Evolutionary conservation across 495 filamentous ascomycete genomes (phyloP).

Genomic region (Schizothecium vesticola): DNA sequence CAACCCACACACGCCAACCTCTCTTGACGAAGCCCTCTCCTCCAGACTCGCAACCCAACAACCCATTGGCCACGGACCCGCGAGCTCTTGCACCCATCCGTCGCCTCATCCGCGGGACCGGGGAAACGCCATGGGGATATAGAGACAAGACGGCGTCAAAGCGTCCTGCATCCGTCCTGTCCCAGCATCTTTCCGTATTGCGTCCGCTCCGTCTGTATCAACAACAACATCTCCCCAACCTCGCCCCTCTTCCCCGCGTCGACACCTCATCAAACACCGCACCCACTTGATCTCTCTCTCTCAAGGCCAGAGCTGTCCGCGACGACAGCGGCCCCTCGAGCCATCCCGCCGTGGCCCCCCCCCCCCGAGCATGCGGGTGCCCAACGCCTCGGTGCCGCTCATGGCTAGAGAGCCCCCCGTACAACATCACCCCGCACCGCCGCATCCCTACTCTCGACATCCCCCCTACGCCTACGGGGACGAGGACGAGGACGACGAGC

Average conservation of each 20-base stretch:
- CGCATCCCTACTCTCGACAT: constrained; percentile 14
- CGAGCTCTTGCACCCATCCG: constrained; percentile 32
- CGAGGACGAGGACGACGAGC: constrained; percentile 24
- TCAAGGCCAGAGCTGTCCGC: background rate
- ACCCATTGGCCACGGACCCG: constrained; percentile 38
- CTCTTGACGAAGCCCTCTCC: constrained; percentile 23
- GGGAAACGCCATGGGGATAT: constrained; percentile 29
- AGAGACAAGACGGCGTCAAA: constrained; percentile 24
- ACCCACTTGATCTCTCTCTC: background rate
- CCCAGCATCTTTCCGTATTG: constrained; percentile 4
- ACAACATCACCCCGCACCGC: constrained; percentile 13
- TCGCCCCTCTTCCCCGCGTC: constrained; percentile 11
- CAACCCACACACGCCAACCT: constrained; percentile 18
- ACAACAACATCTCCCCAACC: constrained; percentile 12
- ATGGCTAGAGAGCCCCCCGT: constrained; percentile 13
- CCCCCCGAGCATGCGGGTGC: constrained; percentile 24
- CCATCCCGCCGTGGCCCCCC: background rate
- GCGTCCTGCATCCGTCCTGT: constrained; percentile 15
- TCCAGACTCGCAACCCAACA: constrained; percentile 22
- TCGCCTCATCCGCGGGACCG: constrained; percentile 31
- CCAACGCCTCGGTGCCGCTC: constrained; percentile 24
- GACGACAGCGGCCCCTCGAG: constrained; percentile 9
- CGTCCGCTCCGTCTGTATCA: constrained; percentile 3
- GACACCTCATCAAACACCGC: constrained; percentile 7
- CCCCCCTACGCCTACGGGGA: constrained; percentile 24